phyloP scores from a whole-genome alignment of 1,284 basidiomycete species.

The Sphagnurus paluster region DNA sequence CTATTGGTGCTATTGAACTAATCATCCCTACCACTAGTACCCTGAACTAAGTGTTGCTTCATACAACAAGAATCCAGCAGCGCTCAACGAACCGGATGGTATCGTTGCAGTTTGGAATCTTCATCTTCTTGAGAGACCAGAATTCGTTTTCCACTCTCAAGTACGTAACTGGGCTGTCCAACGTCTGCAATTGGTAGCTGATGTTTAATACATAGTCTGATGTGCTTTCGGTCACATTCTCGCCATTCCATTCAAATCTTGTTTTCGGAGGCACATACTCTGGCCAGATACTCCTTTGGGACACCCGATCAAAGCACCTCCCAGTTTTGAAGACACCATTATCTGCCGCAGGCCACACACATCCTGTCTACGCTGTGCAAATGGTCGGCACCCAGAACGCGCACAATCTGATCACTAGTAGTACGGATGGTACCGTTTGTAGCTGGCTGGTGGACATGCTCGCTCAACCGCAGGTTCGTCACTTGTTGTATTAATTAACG shows the following conservation, averaged over 20 bases:
- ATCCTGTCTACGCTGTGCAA: slow-evolving; percentile 96
- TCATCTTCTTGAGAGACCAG: slow-evolving; percentile 91
- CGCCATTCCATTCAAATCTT: slow-evolving; percentile 96
- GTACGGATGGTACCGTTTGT: slow-evolving; percentile 95
- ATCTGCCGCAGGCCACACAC: slow-evolving; percentile 93
- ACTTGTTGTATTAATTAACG: slow-evolving; percentile 11
- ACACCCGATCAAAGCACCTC: slow-evolving; percentile 94
- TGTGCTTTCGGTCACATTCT: slow-evolving; percentile 94
- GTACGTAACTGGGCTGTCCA: slow-evolving; percentile 42
- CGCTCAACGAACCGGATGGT: slow-evolving; percentile 92
- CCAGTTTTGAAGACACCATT: slow-evolving; percentile 96
- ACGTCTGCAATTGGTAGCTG: not conserved
- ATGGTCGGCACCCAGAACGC: slow-evolving; percentile 99
- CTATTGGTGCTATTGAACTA: slow-evolving; percentile 1
- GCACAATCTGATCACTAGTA: slow-evolving; percentile 93
- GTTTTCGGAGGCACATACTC: slow-evolving; percentile 98
- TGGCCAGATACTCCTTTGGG: slow-evolving; percentile 98
- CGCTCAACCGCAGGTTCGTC: slow-evolving; percentile 84
- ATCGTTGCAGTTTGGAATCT: slow-evolving; percentile 98
- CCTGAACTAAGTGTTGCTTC: slow-evolving; percentile 94
- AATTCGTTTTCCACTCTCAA: slow-evolving; percentile 97
- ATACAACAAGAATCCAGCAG: slow-evolving; percentile 94
- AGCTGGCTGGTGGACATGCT: slow-evolving; percentile 99
- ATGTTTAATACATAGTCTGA: slow-evolving; percentile 68
- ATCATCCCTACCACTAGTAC: slow-evolving; percentile 55